Evolutionary conservation across 2,329 filamentous ascomycete species (phyloP), one percentile per base, ranked within the genome.

Genomic region (Tetracladium maxilliforme): DNA sequence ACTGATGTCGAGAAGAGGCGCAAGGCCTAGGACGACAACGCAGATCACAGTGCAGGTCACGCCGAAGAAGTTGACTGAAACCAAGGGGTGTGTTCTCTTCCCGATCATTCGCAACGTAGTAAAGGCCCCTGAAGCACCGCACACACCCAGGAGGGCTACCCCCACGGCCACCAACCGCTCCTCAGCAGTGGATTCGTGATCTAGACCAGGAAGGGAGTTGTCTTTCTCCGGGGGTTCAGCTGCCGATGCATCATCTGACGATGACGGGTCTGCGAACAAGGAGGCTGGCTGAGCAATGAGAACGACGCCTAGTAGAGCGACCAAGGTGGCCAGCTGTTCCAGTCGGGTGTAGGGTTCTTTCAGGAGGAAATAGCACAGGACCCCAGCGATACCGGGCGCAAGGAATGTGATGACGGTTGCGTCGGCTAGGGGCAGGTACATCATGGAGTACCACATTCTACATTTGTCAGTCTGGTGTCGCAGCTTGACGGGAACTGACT

Each of bases 361-460:
- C 11, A 74, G 51, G 19, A 86, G 51, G 28, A 84, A 56, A 18
- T 78, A 83, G 45, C 83, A 92, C 11, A 78, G 64, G 53, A 86
- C 82, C 29, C 80, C 82, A 12, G 81, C 69, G 6, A 92, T 60
- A 10, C 75, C 76, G 0, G 86, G 86, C 0, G 78, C 70, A 6
- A 93, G 61, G 44, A 93, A 94, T 7, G 82, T 90, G 26, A 94
- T 76, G 17, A 93, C 84, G 0, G 81, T 90, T 3, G 84, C 83
- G 45, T 93, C 84, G 10, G 82, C 78, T 3, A 93, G 62, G 1
- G 82, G 80, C 4, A 93, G 65, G 39, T 92, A 92, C 42, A 80
- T 65, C 29, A n/a, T n/a, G 8, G 55, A 61, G 34, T 53, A 62
- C 60, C 58, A 92, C 52, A 90, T 67, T n/a, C n/a, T n/a, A n/a